phyloP scores from a whole-genome alignment of 2,329 filamentous ascomycete species.

The Sarocladiaceae sp. region DNA sequence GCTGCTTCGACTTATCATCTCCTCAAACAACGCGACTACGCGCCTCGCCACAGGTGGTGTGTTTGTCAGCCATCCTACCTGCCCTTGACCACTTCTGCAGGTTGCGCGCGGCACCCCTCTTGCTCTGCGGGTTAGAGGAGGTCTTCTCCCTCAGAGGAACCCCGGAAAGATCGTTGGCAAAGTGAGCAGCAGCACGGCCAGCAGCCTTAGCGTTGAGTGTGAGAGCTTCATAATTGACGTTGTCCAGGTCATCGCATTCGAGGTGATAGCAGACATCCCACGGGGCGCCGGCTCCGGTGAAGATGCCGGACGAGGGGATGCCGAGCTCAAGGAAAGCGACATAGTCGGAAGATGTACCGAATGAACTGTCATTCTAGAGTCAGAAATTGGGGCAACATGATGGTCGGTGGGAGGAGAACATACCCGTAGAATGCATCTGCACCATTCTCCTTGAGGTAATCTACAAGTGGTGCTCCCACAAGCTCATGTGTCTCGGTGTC shows the following conservation, averaged over 20 bases:
- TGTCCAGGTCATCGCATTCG: conserved; percentile 26
- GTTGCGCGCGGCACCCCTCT: conserved; percentile 12
- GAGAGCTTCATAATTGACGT: conserved; percentile 28
- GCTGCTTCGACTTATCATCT: no score
- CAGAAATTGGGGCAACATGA: not conserved
- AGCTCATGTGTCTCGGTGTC: conserved; percentile 31
- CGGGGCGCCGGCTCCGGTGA: conserved; percentile 30
- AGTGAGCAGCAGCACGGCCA: conserved; percentile 36
- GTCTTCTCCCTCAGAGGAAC: conserved; percentile 20
- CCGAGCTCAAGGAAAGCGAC: conserved; percentile 33
- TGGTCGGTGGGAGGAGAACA: conserved; percentile 8
- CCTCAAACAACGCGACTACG: not conserved
- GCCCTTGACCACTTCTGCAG: conserved; percentile 12
- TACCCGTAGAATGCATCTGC: conserved; percentile 25
- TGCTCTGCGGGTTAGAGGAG: conserved; percentile 14
- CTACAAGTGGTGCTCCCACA: conserved; percentile 27
- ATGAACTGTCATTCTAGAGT: conserved; percentile 18
- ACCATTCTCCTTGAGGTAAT: conserved; percentile 29
- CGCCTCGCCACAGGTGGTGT: conserved; percentile 9
- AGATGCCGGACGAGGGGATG: conserved; percentile 33
- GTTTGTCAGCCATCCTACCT: conserved; percentile 8
- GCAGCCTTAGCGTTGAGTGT: conserved; percentile 31
- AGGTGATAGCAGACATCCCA: conserved; percentile 26
- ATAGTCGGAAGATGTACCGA: conserved; percentile 33
- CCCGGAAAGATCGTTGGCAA: conserved; percentile 19